Base-by-base conservation (phyloP, 768 basidiomycete species). In the Cystofilobasidium bisporidii region DNA sequence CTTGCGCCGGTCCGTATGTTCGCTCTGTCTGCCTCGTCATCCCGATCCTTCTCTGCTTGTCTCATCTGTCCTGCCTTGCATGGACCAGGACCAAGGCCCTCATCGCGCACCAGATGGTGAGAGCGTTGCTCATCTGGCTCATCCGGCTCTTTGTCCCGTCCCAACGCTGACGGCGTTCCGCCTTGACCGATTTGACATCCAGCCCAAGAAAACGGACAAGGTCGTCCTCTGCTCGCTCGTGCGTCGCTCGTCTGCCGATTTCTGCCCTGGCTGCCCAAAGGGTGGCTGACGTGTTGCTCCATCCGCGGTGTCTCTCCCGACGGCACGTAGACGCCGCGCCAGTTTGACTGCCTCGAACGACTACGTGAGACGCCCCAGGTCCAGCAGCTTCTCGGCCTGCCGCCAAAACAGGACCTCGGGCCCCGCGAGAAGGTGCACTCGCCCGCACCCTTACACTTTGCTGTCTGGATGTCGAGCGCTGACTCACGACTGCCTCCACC, bases 171-270 rank as follows among this genome's bases (percentile, higher is more conserved):
- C 28, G 22, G 12, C 30, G 12, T 11, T 10, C 3, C 26, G 4
- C 38, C 56, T 30, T 10, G 32, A 12, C 24, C 20, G n/a, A n/a
- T 17, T 32, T 2, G 6, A 5, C 36, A 12, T 12, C 6, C 36
- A 36, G 36, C 94, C 94, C 0, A 81, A 81, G 69, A 99, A 99
- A 79, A 82, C 82, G 0, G 94, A 99, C 71, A 81, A 91, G 73
- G 88, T 97, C 18, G 90, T 96, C 8, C 94, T 97, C 73, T 99
- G 94, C 73, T 82, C 85, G 33, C 74, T 76, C 20, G 88, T 86
- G 0, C 94, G 96, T 65, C 4, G 41, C 1, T 32, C 53, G 14
- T 20, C 76, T 87, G 84, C 71, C 81, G 82, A 8, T 80, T 93
- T 40, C 78, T 93, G 28, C 76, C 76, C n/a, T 83, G 82, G 72